Base-by-base conservation (phyloP, 2,329 filamentous ascomycete species). In the Epicoccum sorghinum region DNA sequence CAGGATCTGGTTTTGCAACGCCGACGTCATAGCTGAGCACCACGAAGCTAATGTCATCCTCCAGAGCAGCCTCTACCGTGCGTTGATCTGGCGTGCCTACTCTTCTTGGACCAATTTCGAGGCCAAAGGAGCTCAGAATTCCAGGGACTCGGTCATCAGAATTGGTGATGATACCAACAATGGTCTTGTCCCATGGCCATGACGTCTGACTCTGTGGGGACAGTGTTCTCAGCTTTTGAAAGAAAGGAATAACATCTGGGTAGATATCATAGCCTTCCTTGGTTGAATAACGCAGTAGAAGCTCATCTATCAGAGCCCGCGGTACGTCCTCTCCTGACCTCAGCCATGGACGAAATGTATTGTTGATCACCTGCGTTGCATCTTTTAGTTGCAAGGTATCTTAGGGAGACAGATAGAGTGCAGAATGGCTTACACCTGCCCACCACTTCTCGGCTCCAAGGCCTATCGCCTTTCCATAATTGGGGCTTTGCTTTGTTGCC, bases 1-100 rank as follows among this genome's bases (percentile, higher is more conserved):
- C 60, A 7, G 53, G 58, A 47, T 85, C 76, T 0, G 86, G 86
- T 67, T 89, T 89, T 59, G 84, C 83, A 23, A 73, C 66, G 0
- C 85, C 86, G 4, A 84, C 81, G 61, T 88, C 84, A 59, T 88
- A 89, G 14, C 85, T 88, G 67, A 87, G 79, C 55, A 83, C 82
- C 6, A 82, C 77, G 56, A 88, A 86, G 62, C 83, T 80, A 38
- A 88, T 72, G 52, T 82, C 78, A 13, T 67, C 48, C 22, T 52
- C 37, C 10, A 43, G 32, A 2, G 35, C 56, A 12, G 27, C 64
- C 52, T 61, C 65, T 59, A 71, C 75, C 44, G 61, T 36, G 7
- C 47, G 52, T 43, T 60, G 32, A 2, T 48, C 24, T 7, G 48
- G 18, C 4, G 39, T 61, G 1, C 60, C 65, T 2, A 65, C 43